These are phyloP conservation scores for Phoenix dactylifera DNA, from an alignment of 176 grass and related monocot species.

Conservation along the genomic window DNA sequence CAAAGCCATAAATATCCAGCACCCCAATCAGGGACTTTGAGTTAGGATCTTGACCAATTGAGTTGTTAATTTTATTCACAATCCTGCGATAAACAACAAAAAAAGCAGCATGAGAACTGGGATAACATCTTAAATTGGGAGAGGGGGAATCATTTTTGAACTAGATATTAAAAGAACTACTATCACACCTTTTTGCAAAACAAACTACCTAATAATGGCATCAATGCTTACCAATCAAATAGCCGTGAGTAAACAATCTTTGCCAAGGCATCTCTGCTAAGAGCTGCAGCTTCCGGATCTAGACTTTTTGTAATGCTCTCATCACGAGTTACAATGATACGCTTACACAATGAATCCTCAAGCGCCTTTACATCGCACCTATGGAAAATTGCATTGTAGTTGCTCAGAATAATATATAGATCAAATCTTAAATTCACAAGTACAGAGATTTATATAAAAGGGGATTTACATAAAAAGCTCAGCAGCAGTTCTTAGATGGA, in stretches of 20 bases:
- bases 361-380: slow-evolving; percentile 81
- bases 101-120: no score
- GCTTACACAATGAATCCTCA: slow-evolving; percentile 82
- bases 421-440: slow-evolving; percentile 6
- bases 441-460: slow-evolving; percentile 9
- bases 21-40: slow-evolving; percentile 93
- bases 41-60: slow-evolving; percentile 93
- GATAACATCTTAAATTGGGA: not conserved
- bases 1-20: slow-evolving; percentile 99
- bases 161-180: no score
- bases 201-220: not conserved
- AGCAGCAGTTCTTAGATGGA: slow-evolving; percentile 80
- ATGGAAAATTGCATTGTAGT: slow-evolving; percentile 26
- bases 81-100: slow-evolving; percentile 42
- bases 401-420: not conserved
- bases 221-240: slow-evolving; percentile 83
- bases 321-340: slow-evolving; percentile 84
- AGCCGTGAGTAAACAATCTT: slow-evolving; percentile 91
- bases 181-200: no score
- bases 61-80: slow-evolving; percentile 85
- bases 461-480: slow-evolving; percentile 87
- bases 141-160: slow-evolving; percentile 2
- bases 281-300: slow-evolving; percentile 61
- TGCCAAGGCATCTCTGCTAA: slow-evolving; percentile 92
- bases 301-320: slow-evolving; percentile 81